These are phyloP conservation scores for Posidonia australis DNA, from an alignment of 106 monocot genomes.

Conservation along the genomic window DNA sequence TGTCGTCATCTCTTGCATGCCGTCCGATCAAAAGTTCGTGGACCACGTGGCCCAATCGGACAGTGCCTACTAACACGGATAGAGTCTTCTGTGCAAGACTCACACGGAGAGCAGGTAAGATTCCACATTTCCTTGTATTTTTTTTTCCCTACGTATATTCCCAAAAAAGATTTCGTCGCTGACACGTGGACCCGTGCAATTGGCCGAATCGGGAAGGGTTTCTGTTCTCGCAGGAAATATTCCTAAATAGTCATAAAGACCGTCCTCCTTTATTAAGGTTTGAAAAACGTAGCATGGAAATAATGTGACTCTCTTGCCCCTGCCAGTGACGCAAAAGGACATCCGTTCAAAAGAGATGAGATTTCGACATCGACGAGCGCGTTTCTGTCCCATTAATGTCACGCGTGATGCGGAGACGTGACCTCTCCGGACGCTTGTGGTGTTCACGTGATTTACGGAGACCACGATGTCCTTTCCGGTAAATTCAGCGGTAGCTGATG, in stretches of 20 bases:
- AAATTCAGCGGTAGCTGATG: too few species aligned
- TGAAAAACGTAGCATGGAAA: neutral
- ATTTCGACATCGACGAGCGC: neutral
- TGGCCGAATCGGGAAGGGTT: neutral
- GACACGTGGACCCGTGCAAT: neutral
- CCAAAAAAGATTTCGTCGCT: neutral
- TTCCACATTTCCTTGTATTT: neutral
- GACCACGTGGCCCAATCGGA: neutral
- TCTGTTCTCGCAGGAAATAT: conserved; percentile 6
- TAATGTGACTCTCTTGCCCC: neutral
- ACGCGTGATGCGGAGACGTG: neutral
- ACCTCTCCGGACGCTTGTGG: neutral
- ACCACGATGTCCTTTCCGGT: too few species aligned
- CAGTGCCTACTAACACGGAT: too few species aligned
- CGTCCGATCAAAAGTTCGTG: neutral
- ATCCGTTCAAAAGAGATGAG: neutral
- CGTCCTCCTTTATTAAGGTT: neutral
- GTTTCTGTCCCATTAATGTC: neutral
- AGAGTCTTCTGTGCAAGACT: neutral
- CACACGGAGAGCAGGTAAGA: neutral
- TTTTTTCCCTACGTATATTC: too few species aligned
- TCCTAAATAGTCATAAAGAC: neutral
- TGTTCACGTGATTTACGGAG: neutral
- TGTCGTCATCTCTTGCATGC: neutral
- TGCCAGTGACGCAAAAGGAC: neutral